A percentile compares a stretch with the other conserved stretches of the same genome.
These are phyloP conservation scores for Kwoniella newhampshirensis DNA, from an alignment of 768 basidiomycete species.

Conservation along the genomic window DNA sequence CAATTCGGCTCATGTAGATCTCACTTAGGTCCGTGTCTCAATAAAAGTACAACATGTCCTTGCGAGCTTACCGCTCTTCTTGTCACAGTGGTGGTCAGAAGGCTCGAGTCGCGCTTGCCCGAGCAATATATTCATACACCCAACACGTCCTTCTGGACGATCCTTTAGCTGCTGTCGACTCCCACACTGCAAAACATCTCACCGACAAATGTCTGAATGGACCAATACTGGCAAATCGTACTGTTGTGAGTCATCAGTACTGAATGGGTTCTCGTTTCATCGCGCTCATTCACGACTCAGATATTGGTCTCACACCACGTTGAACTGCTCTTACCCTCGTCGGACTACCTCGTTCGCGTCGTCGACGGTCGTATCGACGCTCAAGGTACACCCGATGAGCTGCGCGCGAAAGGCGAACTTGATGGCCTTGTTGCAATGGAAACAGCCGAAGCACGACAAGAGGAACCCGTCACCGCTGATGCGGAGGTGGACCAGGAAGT, in stretches of 20 bases:
- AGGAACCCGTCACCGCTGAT: constrained; percentile 44
- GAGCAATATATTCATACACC: constrained; percentile 51
- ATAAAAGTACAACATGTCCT: neutral
- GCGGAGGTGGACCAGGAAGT: constrained; percentile 41
- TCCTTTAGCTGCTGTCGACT: constrained; percentile 51
- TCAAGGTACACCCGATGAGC: constrained; percentile 67
- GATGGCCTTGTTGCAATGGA: constrained; percentile 63
- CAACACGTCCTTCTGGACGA: constrained; percentile 50
- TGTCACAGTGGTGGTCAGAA: constrained; percentile 49
- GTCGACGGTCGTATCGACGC: constrained; percentile 77
- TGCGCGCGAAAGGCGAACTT: constrained; percentile 64
- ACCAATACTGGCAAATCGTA: constrained; percentile 38
- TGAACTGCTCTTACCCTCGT: constrained; percentile 73
- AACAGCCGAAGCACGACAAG: constrained; percentile 43
- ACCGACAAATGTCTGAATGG: constrained; percentile 51
- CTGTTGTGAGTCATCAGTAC: constrained; percentile 46
- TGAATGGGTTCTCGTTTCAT: too few relatives aligned
- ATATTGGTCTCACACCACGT: constrained; percentile 76
- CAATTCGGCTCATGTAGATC: constrained; percentile 1
- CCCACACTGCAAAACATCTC: constrained; percentile 51
- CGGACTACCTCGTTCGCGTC: constrained; percentile 72
- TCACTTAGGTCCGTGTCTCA: constrained; percentile 25
- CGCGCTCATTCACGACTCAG: constrained; percentile 11
- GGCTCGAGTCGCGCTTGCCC: constrained; percentile 51
- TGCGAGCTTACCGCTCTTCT: neutral